Evolutionary conservation across 2,329 filamentous ascomycete species (phyloP), one percentile per base, ranked within the genome.

Genomic region (Monosporascus cannonballus): DNA sequence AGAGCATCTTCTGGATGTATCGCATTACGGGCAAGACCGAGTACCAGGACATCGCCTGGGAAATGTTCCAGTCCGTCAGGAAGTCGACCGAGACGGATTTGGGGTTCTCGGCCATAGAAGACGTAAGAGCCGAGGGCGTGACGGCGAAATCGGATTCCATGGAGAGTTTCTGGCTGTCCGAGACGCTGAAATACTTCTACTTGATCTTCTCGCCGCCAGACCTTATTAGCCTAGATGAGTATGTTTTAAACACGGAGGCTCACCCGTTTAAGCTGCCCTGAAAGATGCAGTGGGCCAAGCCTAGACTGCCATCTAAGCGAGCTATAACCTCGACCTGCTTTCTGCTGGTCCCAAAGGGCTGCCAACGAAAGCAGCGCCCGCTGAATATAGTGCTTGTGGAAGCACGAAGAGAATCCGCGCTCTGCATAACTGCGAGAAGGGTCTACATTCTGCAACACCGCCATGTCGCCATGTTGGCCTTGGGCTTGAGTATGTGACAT

Each of bases 1-100:
- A 76, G 63, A 75, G 72, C 56, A 64, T 79, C 14, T 79, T 79
- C 52, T 60, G 77, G 45, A 67, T 78, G 53, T 78, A 77, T 56
- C 70, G 76, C 15, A 67, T 76, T 38, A 78, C 76, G 0, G 76
- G 72, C 3, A 64, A 72, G 44, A 52, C 64, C 4, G 66, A 72
- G 20, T 69, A 74, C 57, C 74, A 72, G 55, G 73, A 77, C n/a
- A 65, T 69, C n/a, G 76, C 76, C 2, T 79, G 76, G 76, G 59
- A 67, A 2, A 78, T 79, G 76, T 79, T 74, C 55, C 61, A 67
- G 53, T 65, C 72, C 0, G 69, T 78, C 17, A 58, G 70, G 20
- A 66, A 65, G 4, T 64, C 69, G 6, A 77, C 76, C 1, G 60
- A 64, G 44, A 77, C 74, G 0, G 56, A 70, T 14, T 58, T 68